Conservation (phyloP, 495 filamentous ascomycete genomes). For the Penicillium desertorum region DNA sequence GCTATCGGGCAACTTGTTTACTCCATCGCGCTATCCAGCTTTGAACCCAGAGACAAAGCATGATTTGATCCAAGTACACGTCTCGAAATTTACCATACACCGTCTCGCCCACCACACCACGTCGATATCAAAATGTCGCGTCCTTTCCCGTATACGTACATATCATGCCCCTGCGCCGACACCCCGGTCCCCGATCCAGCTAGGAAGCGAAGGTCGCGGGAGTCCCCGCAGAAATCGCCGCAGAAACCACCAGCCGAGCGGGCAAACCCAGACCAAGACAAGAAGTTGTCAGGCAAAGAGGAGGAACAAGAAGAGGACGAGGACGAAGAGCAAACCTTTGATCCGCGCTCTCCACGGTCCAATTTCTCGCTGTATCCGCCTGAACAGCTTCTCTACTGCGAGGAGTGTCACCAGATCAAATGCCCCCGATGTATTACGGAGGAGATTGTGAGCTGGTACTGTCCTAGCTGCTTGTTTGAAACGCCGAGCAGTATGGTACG, state of each 20-base stretch:
- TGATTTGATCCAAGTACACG: slow-evolving; percentile 19
- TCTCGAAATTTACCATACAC: slow-evolving; percentile 1
- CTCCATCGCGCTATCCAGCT: not conserved
- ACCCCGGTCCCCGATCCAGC: slow-evolving; percentile 42
- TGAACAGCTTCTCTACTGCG: slow-evolving; percentile 93
- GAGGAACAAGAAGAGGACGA: slow-evolving; percentile 48
- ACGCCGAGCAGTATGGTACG: slow-evolving; percentile 86
- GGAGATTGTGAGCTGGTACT: slow-evolving; percentile 91
- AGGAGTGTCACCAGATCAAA: slow-evolving; percentile 93
- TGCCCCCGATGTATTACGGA: slow-evolving; percentile 89
- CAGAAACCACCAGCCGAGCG: slow-evolving; percentile 37
- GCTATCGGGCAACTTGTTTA: not conserved
- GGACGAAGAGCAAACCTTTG: slow-evolving; percentile 78
- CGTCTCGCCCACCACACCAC: not conserved
- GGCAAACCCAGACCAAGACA: slow-evolving; percentile 26
- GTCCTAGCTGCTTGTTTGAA: slow-evolving; percentile 94
- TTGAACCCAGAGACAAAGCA: slow-evolving; percentile 15
- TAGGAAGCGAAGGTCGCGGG: slow-evolving; percentile 41
- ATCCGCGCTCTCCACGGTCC: slow-evolving; percentile 77
- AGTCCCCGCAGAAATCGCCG: slow-evolving; percentile 41
- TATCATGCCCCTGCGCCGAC: slow-evolving; percentile 88
- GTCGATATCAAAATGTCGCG: slow-evolving; percentile 57
- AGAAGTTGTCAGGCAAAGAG: slow-evolving; percentile 19
- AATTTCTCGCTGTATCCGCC: slow-evolving; percentile 89
- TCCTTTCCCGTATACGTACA: slow-evolving; percentile 83